Percentiles rank a stretch among this genome's conserved stretches.
phyloP scores from a whole-genome alignment of 2,329 filamentous ascomycete genomes.

The Akanthomyces uredinophilus region DNA sequence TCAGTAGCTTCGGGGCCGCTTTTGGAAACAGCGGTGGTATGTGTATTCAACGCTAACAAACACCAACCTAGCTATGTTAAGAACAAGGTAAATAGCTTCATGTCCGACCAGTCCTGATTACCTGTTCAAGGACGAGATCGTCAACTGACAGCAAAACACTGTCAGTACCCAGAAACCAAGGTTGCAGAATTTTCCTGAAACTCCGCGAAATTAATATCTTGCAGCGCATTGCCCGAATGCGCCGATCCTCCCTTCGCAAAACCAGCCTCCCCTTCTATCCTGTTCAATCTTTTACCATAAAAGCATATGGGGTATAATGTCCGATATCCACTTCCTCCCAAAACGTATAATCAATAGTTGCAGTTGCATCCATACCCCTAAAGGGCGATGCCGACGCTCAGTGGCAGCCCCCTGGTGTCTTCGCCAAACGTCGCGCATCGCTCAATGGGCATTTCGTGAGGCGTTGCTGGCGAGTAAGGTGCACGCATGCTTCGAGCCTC shows the following conservation, averaged over 20 bases:
- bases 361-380: constrained; percentile 16
- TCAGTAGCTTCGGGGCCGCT: neutral
- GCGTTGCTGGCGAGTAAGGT: constrained; percentile 41
- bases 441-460: constrained; percentile 36
- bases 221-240: constrained; percentile 8
- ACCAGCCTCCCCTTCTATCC: neutral
- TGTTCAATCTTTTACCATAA: neutral
- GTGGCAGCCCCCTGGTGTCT: constrained; percentile 16
- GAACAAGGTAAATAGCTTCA: constrained; percentile 10
- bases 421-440: constrained; percentile 28
- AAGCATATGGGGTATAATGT: constrained; percentile 11
- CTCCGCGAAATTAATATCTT: neutral
- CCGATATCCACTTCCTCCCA: neutral
- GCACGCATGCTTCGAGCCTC: constrained; percentile 39
- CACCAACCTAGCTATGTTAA: constrained; percentile 10
- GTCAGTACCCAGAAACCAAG: neutral
- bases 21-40: neutral
- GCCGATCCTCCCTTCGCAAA: neutral
- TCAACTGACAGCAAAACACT: neutral
- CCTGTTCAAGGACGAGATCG: constrained; percentile 6
- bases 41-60: constrained; percentile 14
- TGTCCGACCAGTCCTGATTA: constrained; percentile 14
- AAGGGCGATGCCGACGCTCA: constrained; percentile 26
- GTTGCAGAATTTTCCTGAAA: constrained; percentile 1
- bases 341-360: neutral